Percentiles rank a stretch among this genome's conserved stretches.
Conservation (phyloP, 2,329 filamentous ascomycete genomes). For the Colletotrichum sp. region DNA sequence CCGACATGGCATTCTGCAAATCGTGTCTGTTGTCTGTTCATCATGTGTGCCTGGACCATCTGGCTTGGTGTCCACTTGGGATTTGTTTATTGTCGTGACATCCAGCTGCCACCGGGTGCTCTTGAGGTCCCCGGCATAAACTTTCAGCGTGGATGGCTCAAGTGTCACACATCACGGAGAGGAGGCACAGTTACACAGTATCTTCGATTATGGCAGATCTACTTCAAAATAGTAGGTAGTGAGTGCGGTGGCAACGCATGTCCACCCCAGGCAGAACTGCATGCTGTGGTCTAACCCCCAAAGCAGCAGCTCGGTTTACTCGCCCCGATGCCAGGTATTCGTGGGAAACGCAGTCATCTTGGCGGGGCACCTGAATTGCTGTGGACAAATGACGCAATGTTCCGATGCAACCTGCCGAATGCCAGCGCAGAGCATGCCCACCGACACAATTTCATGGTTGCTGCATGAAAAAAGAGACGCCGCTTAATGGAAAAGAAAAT, state of each 20-base stretch:
- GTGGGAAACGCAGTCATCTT: not conserved
- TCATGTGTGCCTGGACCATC: not conserved
- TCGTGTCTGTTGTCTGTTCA: not conserved
- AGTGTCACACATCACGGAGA: not conserved
- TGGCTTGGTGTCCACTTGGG: not conserved
- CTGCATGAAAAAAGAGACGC: not conserved
- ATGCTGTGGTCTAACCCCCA: not conserved
- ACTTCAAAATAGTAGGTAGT: not conserved
- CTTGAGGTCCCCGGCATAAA: not conserved
- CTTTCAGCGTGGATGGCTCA: not conserved
- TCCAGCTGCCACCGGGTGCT: not conserved
- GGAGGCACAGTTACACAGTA: not conserved
- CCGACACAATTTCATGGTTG: not conserved
- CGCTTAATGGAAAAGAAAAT: not conserved
- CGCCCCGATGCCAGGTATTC: not conserved
- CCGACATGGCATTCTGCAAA: not conserved
- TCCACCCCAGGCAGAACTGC: not conserved
- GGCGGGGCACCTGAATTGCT: not conserved
- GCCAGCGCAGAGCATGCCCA: not conserved
- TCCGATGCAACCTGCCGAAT: not conserved
- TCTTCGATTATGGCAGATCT: not conserved
- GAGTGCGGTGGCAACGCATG: not conserved
- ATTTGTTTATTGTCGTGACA: not conserved
- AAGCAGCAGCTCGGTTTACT: not conserved
- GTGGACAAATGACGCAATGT: slow-evolving; percentile 10